Evolutionary conservation across 2,329 filamentous ascomycete genomes (phyloP), one percentile per base, ranked within the genome.

Genomic region (Ophiosphaerella herpotricha): DNA sequence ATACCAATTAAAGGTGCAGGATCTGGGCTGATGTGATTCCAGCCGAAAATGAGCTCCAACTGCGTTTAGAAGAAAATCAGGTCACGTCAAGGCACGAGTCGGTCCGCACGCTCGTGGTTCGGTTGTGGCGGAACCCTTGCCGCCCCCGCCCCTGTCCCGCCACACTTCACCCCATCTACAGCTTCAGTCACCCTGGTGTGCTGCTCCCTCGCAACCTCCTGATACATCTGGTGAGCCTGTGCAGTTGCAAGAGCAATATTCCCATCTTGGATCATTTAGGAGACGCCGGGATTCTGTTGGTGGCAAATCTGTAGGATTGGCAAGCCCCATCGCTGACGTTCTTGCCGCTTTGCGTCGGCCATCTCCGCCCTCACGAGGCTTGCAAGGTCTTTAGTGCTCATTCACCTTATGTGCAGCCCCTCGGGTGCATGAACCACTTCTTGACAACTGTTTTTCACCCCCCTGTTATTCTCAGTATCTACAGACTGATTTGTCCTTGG

Each of bases 291-390:
- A 11, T 11, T 7, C 11, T 7, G 26, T 29, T 29, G 2, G 26
- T 29, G 26, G 26, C 26, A 29, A 29, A 29, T 7, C 6, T 11
- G 11, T 11, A 29, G 7, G 11, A 29, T 29, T 8, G 6, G 26
- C 51, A 58, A 46, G 46, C 49, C 41, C 43, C 40, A 40, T 39
- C 39, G 38, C 33, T 37, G 38, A 39, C 33, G 48, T 41, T 43
- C 45, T 46, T 49, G 38, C 46, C 39, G 40, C 46, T 49, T 29
- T 37, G 9, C n/a, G 37, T 55, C 62, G 60, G 63, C 54, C 62
- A 63, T 35, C 61, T 63, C 62, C 63, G 61, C 57, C 61, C 51
- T 65, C 61, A 64, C 61, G 53, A 55, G 58, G 47, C 54, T 54
- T 49, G 60, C 56, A 63, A 57, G 53, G 48, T 41, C 53, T 60